Evolutionary conservation across 192 early-diverging fungal genomes (phyloP).

Genomic region (Entophlyctis luteolus): DNA sequence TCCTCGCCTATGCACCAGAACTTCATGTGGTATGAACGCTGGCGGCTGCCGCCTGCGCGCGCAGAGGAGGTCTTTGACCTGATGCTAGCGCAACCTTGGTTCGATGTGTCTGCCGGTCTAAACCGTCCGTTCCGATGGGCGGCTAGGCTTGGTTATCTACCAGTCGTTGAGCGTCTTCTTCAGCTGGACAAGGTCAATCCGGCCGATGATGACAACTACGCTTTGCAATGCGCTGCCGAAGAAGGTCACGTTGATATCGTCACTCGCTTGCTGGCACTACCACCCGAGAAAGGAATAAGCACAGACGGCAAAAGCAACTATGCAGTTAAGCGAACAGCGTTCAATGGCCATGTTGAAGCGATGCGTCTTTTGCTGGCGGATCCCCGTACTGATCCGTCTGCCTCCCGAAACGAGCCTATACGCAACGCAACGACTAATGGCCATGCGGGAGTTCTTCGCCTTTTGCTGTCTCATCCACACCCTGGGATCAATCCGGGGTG

Average conservation of each 20-base stretch:
- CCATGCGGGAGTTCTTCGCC: slow-evolving; percentile 18
- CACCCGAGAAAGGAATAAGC: neutral
- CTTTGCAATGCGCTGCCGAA: slow-evolving; percentile 5
- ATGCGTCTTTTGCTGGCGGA: slow-evolving; percentile 22
- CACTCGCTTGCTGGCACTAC: neutral
- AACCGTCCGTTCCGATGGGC: neutral
- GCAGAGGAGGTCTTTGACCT: neutral
- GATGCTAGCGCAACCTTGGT: neutral
- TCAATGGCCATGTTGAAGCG: slow-evolving; percentile 23
- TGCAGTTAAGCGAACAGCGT: slow-evolving; percentile 4
- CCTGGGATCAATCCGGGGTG: neutral
- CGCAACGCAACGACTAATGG: slow-evolving; percentile 17
- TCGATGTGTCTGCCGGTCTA: neutral
- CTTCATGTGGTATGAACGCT: neutral
- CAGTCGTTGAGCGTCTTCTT: neutral
- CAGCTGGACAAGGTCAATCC: neutral
- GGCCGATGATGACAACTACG: slow-evolving; percentile 20
- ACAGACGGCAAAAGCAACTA: neutral
- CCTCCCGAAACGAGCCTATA: neutral
- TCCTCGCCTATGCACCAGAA: neutral
- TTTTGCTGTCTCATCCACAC: slow-evolving; percentile 19
- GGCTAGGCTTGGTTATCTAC: neutral
- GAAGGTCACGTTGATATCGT: slow-evolving; percentile 1
- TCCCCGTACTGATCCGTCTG: neutral
- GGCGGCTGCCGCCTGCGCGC: neutral